phyloP scores from a whole-genome alignment of 306 rosid species.

The Pachyrhizus erosus region DNA sequence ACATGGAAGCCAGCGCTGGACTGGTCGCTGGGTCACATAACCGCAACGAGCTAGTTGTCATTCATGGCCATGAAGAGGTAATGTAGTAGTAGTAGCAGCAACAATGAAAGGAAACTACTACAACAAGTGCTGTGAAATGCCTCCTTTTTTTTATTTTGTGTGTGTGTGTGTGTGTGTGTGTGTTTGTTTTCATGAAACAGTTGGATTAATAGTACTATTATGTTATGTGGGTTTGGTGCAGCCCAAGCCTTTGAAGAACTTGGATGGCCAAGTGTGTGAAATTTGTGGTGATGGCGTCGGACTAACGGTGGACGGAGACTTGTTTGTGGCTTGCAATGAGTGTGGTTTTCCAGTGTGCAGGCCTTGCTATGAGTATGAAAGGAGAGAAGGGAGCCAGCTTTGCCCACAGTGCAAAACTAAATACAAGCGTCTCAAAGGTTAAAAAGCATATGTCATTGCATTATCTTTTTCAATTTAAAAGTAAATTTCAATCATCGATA shows the following conservation, averaged over 20 bases:
- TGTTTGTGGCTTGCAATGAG: constrained; percentile 97
- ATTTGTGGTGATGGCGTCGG: constrained; percentile 96
- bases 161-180: neutral
- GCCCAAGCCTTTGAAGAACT: constrained; percentile 90
- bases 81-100: neutral
- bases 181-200: constrained; percentile 8
- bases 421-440: constrained; percentile 94
- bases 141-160: neutral
- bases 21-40: constrained; percentile 51
- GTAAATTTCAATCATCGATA: neutral
- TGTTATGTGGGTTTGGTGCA: constrained; percentile 49
- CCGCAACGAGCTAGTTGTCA: constrained; percentile 49
- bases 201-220: neutral
- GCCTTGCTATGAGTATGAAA: constrained; percentile 95
- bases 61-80: constrained; percentile 56
- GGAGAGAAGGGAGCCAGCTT: constrained; percentile 86
- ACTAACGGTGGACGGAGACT: constrained; percentile 85
- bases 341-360: constrained; percentile 96
- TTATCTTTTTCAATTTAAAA: neutral
- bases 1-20: constrained; percentile 56
- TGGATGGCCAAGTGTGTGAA: constrained; percentile 98
- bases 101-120: constrained; percentile 15
- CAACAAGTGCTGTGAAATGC: neutral
- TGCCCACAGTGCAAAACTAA: constrained; percentile 97
- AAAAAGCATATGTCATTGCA: neutral